phyloP scores from a whole-genome alignment of 148 eudicot genomes.

The Talinum fruticosum region DNA sequence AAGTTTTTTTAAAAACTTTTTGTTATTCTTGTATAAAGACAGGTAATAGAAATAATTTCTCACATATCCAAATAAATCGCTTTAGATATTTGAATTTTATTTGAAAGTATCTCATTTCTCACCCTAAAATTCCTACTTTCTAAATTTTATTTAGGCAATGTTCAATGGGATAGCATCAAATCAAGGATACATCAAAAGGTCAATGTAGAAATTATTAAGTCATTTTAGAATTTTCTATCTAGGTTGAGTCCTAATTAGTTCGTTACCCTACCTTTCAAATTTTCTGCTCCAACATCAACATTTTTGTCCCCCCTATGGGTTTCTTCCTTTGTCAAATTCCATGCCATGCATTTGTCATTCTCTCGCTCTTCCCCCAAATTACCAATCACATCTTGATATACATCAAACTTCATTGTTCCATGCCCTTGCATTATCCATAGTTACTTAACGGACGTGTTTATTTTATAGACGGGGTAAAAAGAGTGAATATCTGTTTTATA shows the following conservation, averaged over 20 bases:
- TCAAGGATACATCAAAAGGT: neutral
- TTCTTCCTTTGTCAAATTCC: too few species aligned
- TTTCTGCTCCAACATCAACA: neutral
- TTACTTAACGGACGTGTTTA: neutral
- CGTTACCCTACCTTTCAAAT: neutral
- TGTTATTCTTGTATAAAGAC: too few species aligned
- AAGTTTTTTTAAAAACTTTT: too few species aligned
- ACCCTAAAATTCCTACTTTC: too few species aligned
- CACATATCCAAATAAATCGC: too few species aligned
- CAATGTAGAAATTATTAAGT: neutral
- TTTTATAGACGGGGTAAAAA: neutral
- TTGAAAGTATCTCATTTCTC: too few species aligned
- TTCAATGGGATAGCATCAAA: neutral
- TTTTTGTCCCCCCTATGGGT: neutral
- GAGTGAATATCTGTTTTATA: too few species aligned
- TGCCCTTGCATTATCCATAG: neutral
- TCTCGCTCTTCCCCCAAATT: neutral
- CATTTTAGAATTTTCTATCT: neutral
- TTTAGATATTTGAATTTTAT: too few species aligned
- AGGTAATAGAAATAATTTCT: too few species aligned
- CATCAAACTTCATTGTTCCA: neutral
- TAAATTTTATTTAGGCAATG: too few species aligned
- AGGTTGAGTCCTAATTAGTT: neutral
- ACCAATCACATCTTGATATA: neutral
- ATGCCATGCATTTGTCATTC: neutral